Percentiles rank a stretch among this genome's conserved stretches.
Evolutionary conservation across 768 basidiomycete species (phyloP).

Genomic region (Rhizopogon roseolus): DNA sequence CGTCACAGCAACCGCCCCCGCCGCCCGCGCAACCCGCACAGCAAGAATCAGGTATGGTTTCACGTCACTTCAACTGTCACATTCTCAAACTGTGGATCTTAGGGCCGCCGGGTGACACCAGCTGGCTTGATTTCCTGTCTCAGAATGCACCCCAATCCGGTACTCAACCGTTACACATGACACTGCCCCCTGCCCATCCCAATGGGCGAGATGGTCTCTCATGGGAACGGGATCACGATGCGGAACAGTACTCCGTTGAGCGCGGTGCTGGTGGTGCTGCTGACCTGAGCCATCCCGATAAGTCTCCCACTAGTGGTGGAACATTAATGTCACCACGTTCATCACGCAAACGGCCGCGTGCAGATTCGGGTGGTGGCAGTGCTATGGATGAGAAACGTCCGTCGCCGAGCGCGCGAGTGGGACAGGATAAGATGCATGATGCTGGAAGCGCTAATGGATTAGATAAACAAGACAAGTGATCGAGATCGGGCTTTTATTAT

Average conservation of each 20-base stretch:
- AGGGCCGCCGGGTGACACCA: conserved; percentile 26
- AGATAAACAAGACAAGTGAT: conserved; percentile 24
- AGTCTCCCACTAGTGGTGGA: conserved; percentile 12
- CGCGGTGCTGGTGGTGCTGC: conserved; percentile 12
- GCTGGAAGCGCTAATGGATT: conserved; percentile 12
- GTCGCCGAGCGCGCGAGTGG: conserved; percentile 10
- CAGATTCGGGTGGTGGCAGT: conserved; percentile 8
- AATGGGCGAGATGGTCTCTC: conserved; percentile 23
- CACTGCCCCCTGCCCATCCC: conserved; percentile 15
- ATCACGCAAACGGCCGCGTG: conserved; percentile 25
- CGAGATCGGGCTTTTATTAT: not conserved
- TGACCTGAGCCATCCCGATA: conserved; percentile 10
- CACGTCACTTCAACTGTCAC: not conserved
- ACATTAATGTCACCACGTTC: conserved; percentile 15
- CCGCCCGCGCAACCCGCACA: conserved; percentile 11
- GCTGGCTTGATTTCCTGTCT: conserved; percentile 29
- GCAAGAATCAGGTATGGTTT: conserved; percentile 20
- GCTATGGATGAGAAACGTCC: conserved; percentile 14
- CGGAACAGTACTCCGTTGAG: conserved; percentile 25
- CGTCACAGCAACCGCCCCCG: conserved; percentile 13
- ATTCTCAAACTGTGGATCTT: not conserved
- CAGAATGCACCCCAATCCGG: conserved; percentile 19
- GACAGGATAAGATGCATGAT: conserved; percentile 12
- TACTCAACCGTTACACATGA: conserved; percentile 23
- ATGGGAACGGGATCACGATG: conserved; percentile 26